A percentile compares a stretch with the other conserved stretches of the same genome.
phyloP scores from a whole-genome alignment of 306 rosid species.

The Quercus ilex region DNA sequence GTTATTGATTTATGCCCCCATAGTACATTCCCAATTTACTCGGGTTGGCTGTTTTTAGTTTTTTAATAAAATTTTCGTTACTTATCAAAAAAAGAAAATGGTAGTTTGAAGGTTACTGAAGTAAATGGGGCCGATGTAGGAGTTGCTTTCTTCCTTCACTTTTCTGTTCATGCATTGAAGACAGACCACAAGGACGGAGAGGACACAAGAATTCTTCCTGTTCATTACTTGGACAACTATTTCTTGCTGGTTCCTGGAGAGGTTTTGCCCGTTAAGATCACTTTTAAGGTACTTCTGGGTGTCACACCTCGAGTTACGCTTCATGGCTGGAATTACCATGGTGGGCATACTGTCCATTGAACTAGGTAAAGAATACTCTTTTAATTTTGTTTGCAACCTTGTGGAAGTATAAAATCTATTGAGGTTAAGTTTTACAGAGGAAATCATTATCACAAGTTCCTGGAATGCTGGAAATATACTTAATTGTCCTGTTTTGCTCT shows the following conservation, averaged over 20 bases:
- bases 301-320: conserved; percentile 67
- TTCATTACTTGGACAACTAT: conserved; percentile 88
- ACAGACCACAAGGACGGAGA: conserved; percentile 49
- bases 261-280: conserved; percentile 48
- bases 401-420: no score
- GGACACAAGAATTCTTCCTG: conserved; percentile 84
- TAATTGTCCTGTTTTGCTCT: no score
- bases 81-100: no score
- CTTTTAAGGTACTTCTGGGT: conserved; percentile 63
- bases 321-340: conserved; percentile 67
- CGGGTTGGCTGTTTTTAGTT: no score
- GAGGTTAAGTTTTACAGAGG: no score
- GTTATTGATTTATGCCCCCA: no score
- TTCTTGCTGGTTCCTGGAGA: conserved; percentile 84
- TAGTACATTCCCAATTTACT: no score
- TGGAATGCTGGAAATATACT: no score
- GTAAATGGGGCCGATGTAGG: conserved; percentile 53
- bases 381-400: no score
- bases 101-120: conserved; percentile 45
- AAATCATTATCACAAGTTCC: no score
- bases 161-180: conserved; percentile 61
- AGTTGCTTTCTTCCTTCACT: conserved; percentile 85
- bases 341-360: conserved; percentile 25
- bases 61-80: no score
- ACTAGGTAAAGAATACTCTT: neutral